Evolutionary conservation across 495 filamentous ascomycete species (phyloP), one percentile per base, ranked within the genome.

Genomic region (Lophium mytilinum): DNA sequence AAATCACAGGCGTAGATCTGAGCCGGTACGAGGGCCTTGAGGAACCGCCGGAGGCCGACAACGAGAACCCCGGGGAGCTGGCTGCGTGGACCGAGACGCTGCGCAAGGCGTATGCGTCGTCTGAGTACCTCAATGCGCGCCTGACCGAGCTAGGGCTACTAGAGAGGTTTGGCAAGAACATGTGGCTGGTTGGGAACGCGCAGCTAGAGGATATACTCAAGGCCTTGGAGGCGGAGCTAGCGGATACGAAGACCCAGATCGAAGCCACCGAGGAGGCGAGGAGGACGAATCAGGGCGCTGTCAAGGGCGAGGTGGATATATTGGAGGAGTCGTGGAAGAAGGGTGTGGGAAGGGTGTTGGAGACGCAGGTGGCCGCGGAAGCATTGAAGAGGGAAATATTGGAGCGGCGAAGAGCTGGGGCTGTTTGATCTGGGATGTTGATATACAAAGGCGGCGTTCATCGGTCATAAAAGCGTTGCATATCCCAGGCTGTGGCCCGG

Each of bases 181-280:
- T 87, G 11, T 96, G 92, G 91, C 73, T 97, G 53, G 77, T 95
- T 10, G 84, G 82, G 7, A 97, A 97, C 71, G 78, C 80, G 56
- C 81, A 89, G 55, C 60, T 90, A 24, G 90, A 95, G 69, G 80
- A 80, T 41, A 78, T 89, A 30, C 73, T 96, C 50, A 75, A 78
- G 14, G 71, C 65, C 3, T 59, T 94, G n/a, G 92, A 96, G 77
- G 78, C 76, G 58, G 90, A 96, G 59, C 73, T 98, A 61, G 85
- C 80, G 15, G 79, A 74, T 33, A 71, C 74, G 21, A 84, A 82
- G 73, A 72, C 75, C 54, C 78, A 84, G 65, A 76, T 85, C 53
- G 89, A 93, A 69, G 66, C 77, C 19, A 73, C 90, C 2, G 90
- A 88, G 58, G 78, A 84, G 64, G 76, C 80, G 68, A 76, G 93